Evolutionary conservation across 108 stramenopile species (phyloP).

Genomic region (Cyclotella choctawhatcheeana): DNA sequence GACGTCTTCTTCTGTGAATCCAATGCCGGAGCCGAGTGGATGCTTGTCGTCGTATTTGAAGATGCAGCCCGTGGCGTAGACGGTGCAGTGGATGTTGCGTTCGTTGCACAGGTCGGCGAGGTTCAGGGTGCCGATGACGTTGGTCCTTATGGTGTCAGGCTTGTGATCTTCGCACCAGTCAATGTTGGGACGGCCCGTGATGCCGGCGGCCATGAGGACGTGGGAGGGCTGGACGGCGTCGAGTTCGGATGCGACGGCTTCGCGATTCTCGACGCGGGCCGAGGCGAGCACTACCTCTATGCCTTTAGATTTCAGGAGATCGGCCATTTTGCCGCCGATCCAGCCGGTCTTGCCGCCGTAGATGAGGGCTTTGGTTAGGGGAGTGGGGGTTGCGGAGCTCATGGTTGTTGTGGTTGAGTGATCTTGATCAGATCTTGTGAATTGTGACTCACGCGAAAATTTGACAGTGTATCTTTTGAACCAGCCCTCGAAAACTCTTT

Average conservation of each 20-base stretch:
- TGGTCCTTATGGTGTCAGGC: slow-evolving; percentile 95
- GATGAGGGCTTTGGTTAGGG: slow-evolving; percentile 80
- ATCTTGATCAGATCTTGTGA: neutral
- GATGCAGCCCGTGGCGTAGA: slow-evolving; percentile 99
- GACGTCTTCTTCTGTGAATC: slow-evolving; percentile 95
- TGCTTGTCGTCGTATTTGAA: slow-evolving; percentile 98
- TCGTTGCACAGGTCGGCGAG: slow-evolving; percentile 89
- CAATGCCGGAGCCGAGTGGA: slow-evolving; percentile 90
- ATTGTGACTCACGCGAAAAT: neutral
- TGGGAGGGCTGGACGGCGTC: slow-evolving; percentile 93
- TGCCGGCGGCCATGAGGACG: slow-evolving; percentile 97
- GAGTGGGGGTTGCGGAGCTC: slow-evolving; percentile 28
- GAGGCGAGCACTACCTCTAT: slow-evolving; percentile 87
- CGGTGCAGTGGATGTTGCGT: slow-evolving; percentile 94
- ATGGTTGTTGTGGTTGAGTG: neutral
- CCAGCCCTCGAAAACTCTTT: too few species aligned
- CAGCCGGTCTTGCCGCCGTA: slow-evolving; percentile 98
- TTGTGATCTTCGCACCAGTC: slow-evolving; percentile 99
- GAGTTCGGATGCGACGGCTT: slow-evolving; percentile 85
- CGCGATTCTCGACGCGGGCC: slow-evolving; percentile 94
- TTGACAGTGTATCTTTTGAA: too few species aligned
- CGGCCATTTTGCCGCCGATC: slow-evolving; percentile 93
- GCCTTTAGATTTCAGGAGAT: slow-evolving; percentile 79
- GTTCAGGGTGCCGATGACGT: slow-evolving; percentile 97
- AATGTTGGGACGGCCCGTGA: slow-evolving; percentile 99